Conservation (phyloP, 352 stramenopile species). For the Phytophthora citricola region DNA sequence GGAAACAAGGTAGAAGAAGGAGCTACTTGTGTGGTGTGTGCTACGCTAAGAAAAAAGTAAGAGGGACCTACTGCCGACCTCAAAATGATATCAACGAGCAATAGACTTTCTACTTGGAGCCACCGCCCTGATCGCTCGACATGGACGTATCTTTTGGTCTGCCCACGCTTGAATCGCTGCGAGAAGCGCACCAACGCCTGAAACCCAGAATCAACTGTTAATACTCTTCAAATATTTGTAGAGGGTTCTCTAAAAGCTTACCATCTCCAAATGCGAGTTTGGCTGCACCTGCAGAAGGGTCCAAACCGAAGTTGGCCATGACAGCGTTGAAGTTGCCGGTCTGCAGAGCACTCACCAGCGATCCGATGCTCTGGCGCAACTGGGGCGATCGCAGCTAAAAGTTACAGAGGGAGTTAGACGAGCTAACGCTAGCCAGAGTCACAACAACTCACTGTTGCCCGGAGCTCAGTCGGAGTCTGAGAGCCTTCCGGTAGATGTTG, state of each 20-base stretch:
- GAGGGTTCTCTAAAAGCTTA: constrained; percentile 32
- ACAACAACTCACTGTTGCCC: constrained; percentile 56
- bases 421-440: background rate
- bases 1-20: background rate
- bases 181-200: constrained; percentile 81
- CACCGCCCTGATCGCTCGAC: constrained; percentile 26
- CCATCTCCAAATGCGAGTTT: constrained; percentile 88
- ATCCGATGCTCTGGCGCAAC: constrained; percentile 89
- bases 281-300: constrained; percentile 72
- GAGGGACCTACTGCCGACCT: background rate
- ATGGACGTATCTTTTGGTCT: constrained; percentile 59
- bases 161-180: constrained; percentile 82
- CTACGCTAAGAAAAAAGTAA: background rate
- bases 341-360: constrained; percentile 83
- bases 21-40: background rate
- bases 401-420: background rate
- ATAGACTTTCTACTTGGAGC: constrained; percentile 20
- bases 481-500: constrained; percentile 81
- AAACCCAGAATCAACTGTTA: background rate
- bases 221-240: no score
- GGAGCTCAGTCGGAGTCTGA: constrained; percentile 79
- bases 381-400: constrained; percentile 80
- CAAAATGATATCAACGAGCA: background rate
- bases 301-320: constrained; percentile 91
- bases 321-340: constrained; percentile 92